These are phyloP conservation scores for Tricholoma hemisulphureum DNA, from an alignment of 768 basidiomycete genomes.

Conservation along the genomic window DNA sequence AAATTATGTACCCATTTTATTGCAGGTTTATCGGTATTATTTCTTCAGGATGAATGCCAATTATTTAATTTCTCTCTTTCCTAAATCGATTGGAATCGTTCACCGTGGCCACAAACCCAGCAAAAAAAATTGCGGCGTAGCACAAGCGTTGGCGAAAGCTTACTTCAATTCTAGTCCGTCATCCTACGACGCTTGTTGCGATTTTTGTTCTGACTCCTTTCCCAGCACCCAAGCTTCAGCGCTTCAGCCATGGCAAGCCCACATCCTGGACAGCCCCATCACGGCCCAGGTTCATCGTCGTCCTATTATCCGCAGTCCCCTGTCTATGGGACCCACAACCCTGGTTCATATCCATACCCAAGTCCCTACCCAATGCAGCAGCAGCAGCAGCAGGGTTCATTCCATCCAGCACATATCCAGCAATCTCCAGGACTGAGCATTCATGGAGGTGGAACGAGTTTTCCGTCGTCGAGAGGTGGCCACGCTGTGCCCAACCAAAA, in stretches of 20 bases:
- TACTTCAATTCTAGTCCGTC: not conserved
- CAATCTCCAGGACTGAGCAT: slow-evolving; percentile 33
- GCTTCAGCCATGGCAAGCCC: slow-evolving; percentile 20
- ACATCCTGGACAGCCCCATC: slow-evolving; percentile 22
- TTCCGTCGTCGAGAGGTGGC: slow-evolving; percentile 37
- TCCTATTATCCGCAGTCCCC: slow-evolving; percentile 21
- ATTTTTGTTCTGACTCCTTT: not conserved
- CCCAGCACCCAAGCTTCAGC: not conserved
- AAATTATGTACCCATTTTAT: too few relatives aligned
- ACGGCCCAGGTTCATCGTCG: slow-evolving; percentile 18
- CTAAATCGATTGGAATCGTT: not conserved
- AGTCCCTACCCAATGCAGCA: slow-evolving; percentile 37
- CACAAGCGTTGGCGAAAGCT: not conserved
- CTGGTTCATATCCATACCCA: slow-evolving; percentile 22
- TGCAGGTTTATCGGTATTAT: too few relatives aligned
- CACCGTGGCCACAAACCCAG: not conserved
- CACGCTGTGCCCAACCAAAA: slow-evolving; percentile 34
- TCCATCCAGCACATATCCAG: slow-evolving; percentile 37
- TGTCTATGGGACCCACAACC: slow-evolving; percentile 35
- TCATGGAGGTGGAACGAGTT: slow-evolving; percentile 25
- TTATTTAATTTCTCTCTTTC: not conserved
- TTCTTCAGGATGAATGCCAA: too few relatives aligned
- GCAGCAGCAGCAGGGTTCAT: slow-evolving; percentile 31
- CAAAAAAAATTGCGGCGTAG: too few relatives aligned
- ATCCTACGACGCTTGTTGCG: not conserved